Percentiles rank a stretch among this genome's conserved stretches.
Conservation (phyloP, 768 basidiomycete species). For the Floccularia luteovirens region DNA sequence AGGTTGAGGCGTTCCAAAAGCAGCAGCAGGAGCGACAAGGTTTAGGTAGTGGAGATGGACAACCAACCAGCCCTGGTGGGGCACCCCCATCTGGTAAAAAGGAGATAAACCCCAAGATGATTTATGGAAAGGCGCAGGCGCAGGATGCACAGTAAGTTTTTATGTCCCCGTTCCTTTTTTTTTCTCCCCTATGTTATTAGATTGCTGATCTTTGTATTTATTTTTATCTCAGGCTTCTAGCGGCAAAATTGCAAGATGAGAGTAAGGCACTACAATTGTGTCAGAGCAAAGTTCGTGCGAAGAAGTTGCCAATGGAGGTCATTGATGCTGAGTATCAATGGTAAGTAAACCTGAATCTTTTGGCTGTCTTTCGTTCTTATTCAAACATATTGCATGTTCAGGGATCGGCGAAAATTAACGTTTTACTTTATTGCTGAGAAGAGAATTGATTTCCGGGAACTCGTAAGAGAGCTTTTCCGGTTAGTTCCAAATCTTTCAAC, state of each 20-base stretch:
- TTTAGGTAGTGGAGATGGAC: conserved; percentile 32
- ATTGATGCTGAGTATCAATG: conserved; percentile 99
- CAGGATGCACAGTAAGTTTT: conserved; percentile 68
- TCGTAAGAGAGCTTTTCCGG: conserved; percentile 93
- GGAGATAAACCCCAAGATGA: conserved; percentile 96
- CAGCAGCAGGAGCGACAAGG: conserved; percentile 57
- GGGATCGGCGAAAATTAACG: conserved; percentile 96
- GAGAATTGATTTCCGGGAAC: conserved; percentile 92
- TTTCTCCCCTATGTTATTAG: conserved; percentile 5
- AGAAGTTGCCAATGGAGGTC: conserved; percentile 97
- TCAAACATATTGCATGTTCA: conserved; percentile 17
- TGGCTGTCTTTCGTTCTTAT: background rate
- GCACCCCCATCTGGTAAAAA: conserved; percentile 47
- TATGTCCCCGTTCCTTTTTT: conserved; percentile 3
- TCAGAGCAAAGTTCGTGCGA: conserved; percentile 85
- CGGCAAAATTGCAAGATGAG: conserved; percentile 86
- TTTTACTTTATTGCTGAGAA: conserved; percentile 98
- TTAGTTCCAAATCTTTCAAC: no score
- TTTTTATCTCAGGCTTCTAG: conserved; percentile 45
- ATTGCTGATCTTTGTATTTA: conserved; percentile 3
- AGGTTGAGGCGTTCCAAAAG: conserved; percentile 88
- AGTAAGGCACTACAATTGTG: conserved; percentile 87
- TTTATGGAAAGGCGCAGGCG: conserved; percentile 79
- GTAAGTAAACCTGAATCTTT: conserved; percentile 32
- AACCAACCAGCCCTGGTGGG: conserved; percentile 44